Evolutionary conservation across 2,329 filamentous ascomycete genomes (phyloP).

Genomic region (Monilinia fructigena): DNA sequence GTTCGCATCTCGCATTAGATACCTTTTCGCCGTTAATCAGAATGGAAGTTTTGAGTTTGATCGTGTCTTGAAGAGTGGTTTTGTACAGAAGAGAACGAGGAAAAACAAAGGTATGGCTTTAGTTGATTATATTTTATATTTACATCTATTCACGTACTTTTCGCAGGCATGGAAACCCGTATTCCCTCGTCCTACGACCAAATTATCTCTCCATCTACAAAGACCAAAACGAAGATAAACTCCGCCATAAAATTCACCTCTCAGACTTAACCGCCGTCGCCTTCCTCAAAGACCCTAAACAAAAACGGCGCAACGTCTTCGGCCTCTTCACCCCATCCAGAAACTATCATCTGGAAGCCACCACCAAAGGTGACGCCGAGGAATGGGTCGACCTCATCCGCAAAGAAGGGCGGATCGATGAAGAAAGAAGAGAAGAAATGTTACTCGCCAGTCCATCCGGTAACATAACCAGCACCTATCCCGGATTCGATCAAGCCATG

Average conservation of each 20-base stretch:
- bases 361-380: slow-evolving; percentile 69
- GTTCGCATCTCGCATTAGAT: slow-evolving; percentile 54
- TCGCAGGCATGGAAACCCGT: slow-evolving; percentile 81
- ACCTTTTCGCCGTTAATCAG: slow-evolving; percentile 82
- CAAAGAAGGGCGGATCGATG: slow-evolving; percentile 76
- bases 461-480: slow-evolving; percentile 32
- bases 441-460: slow-evolving; percentile 66
- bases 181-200: slow-evolving; percentile 82
- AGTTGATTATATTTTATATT: background rate
- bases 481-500: slow-evolving; percentile 37
- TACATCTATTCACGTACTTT: slow-evolving; percentile 18
- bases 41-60: slow-evolving; percentile 97
- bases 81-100: slow-evolving; percentile 82
- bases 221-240: slow-evolving; percentile 82
- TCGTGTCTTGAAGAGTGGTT: slow-evolving; percentile 85
- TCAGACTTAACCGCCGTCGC: slow-evolving; percentile 90
- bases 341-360: slow-evolving; percentile 87
- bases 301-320: slow-evolving; percentile 83
- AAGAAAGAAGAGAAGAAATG: slow-evolving; percentile 89
- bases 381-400: slow-evolving; percentile 86
- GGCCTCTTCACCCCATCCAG: slow-evolving; percentile 87
- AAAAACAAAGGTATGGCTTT: slow-evolving; percentile 78
- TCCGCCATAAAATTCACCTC: slow-evolving; percentile 83
- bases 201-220: slow-evolving; percentile 92
- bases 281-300: slow-evolving; percentile 83